Evolutionary conservation across 1,284 basidiomycete species (phyloP).

Genomic region (Ceratorhiza oryzae-sativae): DNA sequence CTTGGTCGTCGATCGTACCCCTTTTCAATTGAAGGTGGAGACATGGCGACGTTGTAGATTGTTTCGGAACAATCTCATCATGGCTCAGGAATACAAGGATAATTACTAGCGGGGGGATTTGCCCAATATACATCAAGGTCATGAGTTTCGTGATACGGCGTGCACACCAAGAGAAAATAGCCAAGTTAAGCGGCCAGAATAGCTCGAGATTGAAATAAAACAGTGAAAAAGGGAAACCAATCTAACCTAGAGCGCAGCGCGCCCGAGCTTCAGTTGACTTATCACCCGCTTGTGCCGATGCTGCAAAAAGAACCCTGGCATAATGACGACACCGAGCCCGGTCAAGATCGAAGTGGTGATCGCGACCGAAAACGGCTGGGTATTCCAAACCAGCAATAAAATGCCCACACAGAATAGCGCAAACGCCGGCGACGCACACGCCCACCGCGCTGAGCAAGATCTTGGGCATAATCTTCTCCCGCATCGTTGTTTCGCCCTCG

Average conservation of each 20-base stretch:
- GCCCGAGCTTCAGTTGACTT: conserved; percentile 10
- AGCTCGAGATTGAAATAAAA: not conserved
- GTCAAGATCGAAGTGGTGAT: not conserved
- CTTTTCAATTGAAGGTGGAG: too few species aligned
- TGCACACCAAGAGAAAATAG: not conserved
- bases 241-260: conserved; percentile 1
- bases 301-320: conserved; percentile 35
- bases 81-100: too few species aligned
- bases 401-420: conserved; percentile 18
- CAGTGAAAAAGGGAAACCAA: not conserved
- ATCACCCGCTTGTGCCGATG: conserved; percentile 33
- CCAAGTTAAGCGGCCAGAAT: not conserved
- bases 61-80: too few species aligned
- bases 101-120: too few species aligned
- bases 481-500: not conserved
- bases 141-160: not conserved
- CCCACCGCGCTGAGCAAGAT: conserved; percentile 14
- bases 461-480: conserved; percentile 11
- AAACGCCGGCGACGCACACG: conserved; percentile 21
- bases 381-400: conserved; percentile 28
- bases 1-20: too few species aligned
- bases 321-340: not conserved
- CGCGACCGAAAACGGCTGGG: conserved; percentile 19
- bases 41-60: too few species aligned
- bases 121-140: not conserved